Base-by-base conservation (phyloP, 352 stramenopile genomes). In the Peronospora farinosa region DNA sequence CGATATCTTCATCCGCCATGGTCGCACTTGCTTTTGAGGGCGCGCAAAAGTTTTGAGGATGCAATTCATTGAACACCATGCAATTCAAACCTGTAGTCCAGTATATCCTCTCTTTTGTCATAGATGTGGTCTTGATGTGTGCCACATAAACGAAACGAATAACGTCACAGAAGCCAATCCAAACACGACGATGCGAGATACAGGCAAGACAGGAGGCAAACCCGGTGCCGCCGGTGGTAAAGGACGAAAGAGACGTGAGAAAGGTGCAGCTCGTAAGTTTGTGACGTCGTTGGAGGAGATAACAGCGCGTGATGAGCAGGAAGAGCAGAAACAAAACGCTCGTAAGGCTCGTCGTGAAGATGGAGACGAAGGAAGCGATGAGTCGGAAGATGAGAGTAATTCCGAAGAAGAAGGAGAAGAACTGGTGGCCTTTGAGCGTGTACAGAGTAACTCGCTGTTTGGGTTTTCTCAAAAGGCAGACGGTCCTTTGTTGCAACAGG, bases 271-370 rank as follows among this genome's bases (percentile, higher is more conserved):
- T 16, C 79, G 79, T 27, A 88, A 73, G 54, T 89, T 92, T 52
- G 84, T 95, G 51, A 87, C 78, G 48, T 91, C 79, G 21, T 60
- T 81, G 16, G 84, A 95, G 69, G 84, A 95, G 51, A 86, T 95
- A 63, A 78, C 66, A 52, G 47, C 78, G 47, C 80, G 84, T 42
- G 72, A 92, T 57, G 63, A 69, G 46, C 60, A 85, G 40, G 77
- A 92, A 54, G 78, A 88, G 65, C 54, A 80, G 60, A 88, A 86
- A 54, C 54, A 75, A 51, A 68, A 60, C 43, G 75, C 72, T 51
- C 80, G 83, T 53, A 88, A 88, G 61, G 73, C 54, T n/a, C 78
- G 78, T 19, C 78, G 83, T 38, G 66, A 74, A 13, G 76, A 78
- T 10, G 64, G 68, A 4, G 76, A 72, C 21, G 73, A 77, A 10